Evolutionary conservation across 352 stramenopile genomes (phyloP).

Genomic region (Peronospora tabacina): DNA sequence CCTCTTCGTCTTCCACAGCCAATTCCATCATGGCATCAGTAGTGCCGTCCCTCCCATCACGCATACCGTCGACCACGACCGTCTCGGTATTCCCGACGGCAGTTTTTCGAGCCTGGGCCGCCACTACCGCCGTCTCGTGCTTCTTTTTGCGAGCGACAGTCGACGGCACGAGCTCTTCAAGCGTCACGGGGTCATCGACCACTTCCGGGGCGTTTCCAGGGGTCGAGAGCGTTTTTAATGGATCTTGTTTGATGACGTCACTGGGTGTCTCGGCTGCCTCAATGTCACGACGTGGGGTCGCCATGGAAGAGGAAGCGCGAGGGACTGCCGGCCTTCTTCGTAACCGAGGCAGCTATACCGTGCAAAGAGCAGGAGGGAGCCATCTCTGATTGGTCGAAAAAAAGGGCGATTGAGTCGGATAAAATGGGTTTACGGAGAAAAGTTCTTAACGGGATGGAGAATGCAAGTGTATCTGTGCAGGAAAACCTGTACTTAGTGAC

Average conservation of each 20-base stretch:
- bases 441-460: too few species aligned
- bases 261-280: conserved; percentile 14
- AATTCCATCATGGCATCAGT: conserved; percentile 22
- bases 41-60: conserved; percentile 8
- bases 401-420: neutral
- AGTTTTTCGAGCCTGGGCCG: too few species aligned
- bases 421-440: neutral
- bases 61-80: conserved; percentile 10
- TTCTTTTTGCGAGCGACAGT: neutral
- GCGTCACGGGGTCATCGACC: conserved; percentile 22
- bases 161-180: conserved; percentile 22
- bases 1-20: conserved; percentile 18
- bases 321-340: neutral
- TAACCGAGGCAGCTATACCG: conserved; percentile 17
- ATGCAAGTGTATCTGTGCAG: too few species aligned
- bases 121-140: too few species aligned
- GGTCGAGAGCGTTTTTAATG: conserved; percentile 17
- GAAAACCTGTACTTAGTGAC: conserved; percentile 5
- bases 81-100: conserved; percentile 2
- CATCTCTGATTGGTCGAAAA: conserved; percentile 41
- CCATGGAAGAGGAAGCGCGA: neutral
- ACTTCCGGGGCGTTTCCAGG: conserved; percentile 30
- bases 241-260: conserved; percentile 14
- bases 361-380: conserved; percentile 27
- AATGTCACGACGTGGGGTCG: conserved; percentile 20